Conservation (phyloP, 352 stramenopile genomes). For the Globisporangium mamillatum region DNA sequence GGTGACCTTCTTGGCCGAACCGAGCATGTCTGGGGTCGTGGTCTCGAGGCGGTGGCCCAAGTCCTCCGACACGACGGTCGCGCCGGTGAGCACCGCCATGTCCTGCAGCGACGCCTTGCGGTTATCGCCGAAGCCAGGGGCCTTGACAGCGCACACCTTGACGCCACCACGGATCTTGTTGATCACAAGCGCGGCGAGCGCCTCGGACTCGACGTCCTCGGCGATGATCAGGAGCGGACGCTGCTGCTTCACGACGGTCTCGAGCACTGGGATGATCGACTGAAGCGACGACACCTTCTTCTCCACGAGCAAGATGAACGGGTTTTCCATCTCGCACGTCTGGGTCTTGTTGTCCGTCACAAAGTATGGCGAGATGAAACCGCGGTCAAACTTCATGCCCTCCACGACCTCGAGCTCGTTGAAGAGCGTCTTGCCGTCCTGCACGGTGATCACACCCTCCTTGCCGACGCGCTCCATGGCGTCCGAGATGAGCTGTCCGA, state of each 20-base stretch:
- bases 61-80: constrained; percentile 98
- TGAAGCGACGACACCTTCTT: constrained; percentile 99
- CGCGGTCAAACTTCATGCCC: constrained; percentile 99
- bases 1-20: constrained; percentile 92
- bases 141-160: constrained; percentile 99
- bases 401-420: constrained; percentile 99
- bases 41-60: constrained; percentile 98
- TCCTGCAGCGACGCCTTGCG: constrained; percentile 99
- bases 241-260: constrained; percentile 96
- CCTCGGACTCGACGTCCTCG: constrained; percentile 99
- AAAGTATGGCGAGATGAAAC: constrained; percentile 99
- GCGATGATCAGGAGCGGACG: constrained; percentile 98
- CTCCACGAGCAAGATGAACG: constrained; percentile 99
- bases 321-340: constrained; percentile 98
- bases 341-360: constrained; percentile 99
- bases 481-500: constrained; percentile 97
- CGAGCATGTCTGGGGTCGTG: constrained; percentile 94
- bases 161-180: constrained; percentile 99
- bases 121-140: constrained; percentile 99
- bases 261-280: constrained; percentile 96
- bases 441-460: constrained; percentile 97
- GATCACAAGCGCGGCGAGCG: constrained; percentile 98
- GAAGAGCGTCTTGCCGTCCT: constrained; percentile 99
- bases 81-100: constrained; percentile 98
- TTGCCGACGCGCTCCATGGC: constrained; percentile 99